Evolutionary conservation across 345 rosid species (phyloP).

Genomic region (Nephelium lappaceum): DNA sequence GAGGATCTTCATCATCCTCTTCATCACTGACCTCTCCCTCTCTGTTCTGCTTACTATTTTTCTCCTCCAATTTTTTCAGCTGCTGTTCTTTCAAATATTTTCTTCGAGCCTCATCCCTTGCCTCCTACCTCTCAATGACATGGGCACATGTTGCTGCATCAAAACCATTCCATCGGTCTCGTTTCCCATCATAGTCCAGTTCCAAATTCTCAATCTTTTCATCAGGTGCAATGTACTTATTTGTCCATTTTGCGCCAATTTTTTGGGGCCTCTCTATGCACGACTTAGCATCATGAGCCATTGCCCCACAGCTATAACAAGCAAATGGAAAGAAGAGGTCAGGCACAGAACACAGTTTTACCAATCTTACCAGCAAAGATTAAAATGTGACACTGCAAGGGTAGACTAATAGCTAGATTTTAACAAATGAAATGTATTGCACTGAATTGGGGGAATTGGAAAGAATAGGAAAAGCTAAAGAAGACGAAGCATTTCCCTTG

Average conservation of each 20-base stretch:
- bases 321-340: slow-evolving; percentile 1
- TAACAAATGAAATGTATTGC: background rate
- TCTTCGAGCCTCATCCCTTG: slow-evolving; percentile 77
- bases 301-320: slow-evolving; percentile 76
- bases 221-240: slow-evolving; percentile 78
- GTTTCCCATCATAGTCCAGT: slow-evolving; percentile 87
- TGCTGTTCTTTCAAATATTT: slow-evolving; percentile 76
- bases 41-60: slow-evolving; percentile 51
- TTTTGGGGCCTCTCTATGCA: slow-evolving; percentile 88
- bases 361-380: background rate
- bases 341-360: background rate
- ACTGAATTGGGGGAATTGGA: background rate
- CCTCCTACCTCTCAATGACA: slow-evolving; percentile 79
- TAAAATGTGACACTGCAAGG: background rate
- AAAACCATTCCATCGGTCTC: slow-evolving; percentile 91
- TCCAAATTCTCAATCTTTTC: slow-evolving; percentile 82
- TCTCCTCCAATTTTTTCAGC: slow-evolving; percentile 80
- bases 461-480: background rate
- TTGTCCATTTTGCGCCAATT: slow-evolving; percentile 73
- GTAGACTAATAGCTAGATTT: background rate
- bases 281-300: slow-evolving; percentile 68
- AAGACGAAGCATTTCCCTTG: background rate
- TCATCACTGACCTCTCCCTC: slow-evolving; percentile 57
- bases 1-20: slow-evolving; percentile 74
- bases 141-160: slow-evolving; percentile 68